Percentiles rank a stretch among this genome's conserved stretches.
These are phyloP conservation scores for Magnolia officinalis DNA, from an alignment of 164 flowering plant species.

Conservation along the genomic window DNA sequence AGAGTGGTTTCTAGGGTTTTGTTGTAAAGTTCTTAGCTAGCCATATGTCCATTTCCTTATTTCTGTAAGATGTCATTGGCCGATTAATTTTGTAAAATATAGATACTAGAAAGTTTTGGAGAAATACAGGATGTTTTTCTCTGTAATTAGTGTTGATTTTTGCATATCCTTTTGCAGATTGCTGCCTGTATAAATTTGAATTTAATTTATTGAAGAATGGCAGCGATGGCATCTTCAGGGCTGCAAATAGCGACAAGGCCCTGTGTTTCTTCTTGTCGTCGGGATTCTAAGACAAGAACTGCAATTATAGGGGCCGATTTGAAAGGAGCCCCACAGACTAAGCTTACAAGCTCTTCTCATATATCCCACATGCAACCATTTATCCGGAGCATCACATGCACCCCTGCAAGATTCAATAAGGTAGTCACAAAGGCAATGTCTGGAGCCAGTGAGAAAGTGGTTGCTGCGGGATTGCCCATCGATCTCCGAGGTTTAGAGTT, in stretches of 20 bases:
- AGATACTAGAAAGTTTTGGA: neutral
- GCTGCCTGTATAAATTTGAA: neutral
- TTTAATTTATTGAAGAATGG: conserved; percentile 38
- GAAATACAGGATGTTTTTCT: neutral
- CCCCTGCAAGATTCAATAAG: conserved; percentile 26
- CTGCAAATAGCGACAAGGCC: conserved; percentile 54
- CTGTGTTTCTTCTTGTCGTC: conserved; percentile 40
- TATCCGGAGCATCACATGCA: conserved; percentile 29
- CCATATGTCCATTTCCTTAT: too few relatives aligned
- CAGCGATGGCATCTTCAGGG: conserved; percentile 47
- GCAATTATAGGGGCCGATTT: conserved; percentile 21
- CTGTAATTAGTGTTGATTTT: neutral
- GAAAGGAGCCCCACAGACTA: conserved; percentile 30
- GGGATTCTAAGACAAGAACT: conserved; percentile 23
- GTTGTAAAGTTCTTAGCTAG: too few relatives aligned
- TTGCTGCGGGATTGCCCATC: conserved; percentile 60
- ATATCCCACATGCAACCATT: conserved; percentile 38
- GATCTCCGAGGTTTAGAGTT: conserved; percentile 58
- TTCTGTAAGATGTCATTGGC: too few relatives aligned
- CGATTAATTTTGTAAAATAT: neutral
- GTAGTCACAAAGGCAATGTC: conserved; percentile 60
- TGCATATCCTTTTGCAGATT: conserved; percentile 4
- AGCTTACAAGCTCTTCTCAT: conserved; percentile 37
- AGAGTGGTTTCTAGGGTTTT: too few relatives aligned
- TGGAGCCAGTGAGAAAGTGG: conserved; percentile 43